Base-by-base conservation (phyloP, 257 asterid species). In the Solanum neorickii region DNA sequence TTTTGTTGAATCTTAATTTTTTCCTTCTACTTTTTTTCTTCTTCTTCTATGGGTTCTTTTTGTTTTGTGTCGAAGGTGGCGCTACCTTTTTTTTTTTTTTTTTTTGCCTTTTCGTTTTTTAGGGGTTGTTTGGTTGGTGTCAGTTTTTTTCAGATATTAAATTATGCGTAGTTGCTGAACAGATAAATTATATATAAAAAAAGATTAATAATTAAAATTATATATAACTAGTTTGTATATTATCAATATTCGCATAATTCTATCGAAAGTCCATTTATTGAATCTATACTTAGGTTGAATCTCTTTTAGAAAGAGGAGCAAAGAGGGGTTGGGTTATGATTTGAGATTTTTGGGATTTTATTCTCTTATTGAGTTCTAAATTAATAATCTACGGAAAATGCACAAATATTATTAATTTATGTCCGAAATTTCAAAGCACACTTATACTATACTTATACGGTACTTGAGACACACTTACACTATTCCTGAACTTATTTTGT, bases 341-440 rank as follows among this genome's bases (percentile, higher is more conserved):
- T 27, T 27, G 5, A 66, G 15, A 66, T 10, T 12, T 27, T 25
- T 12, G 12, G 73, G 37, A 2, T 66, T 18, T 20, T 56, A 18
- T 56, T 56, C 21, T 2, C 35, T 66, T 66, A 12, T 8, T n/a
- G 37, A 7, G 11, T 66, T 66, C 0, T 27, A 68, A 68, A 5
- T 68, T 23, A 1, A 68, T 66, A 27, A 68, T 27, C 31, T 29
- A 29, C 31, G 5, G 1, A 1, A 33, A 33, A 33, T 33, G 35
- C 5, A 33, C 5, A 33, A 33, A 0, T 33, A 33, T 33, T 33
- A 0, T 33, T 33, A 33, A 33, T 4, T 1, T 0, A 33, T 33
- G 0, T 33, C 0, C 0, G 5, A 33, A 33, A 33, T 33, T 33
- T 33, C 1, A 33, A 33, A 33, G 5, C 5, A 33, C 35, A 4